Percentiles rank a stretch among this genome's conserved stretches.
These are phyloP conservation scores for Magnolia changhungtana DNA, from an alignment of 164 flowering plant genomes.

Conservation along the genomic window DNA sequence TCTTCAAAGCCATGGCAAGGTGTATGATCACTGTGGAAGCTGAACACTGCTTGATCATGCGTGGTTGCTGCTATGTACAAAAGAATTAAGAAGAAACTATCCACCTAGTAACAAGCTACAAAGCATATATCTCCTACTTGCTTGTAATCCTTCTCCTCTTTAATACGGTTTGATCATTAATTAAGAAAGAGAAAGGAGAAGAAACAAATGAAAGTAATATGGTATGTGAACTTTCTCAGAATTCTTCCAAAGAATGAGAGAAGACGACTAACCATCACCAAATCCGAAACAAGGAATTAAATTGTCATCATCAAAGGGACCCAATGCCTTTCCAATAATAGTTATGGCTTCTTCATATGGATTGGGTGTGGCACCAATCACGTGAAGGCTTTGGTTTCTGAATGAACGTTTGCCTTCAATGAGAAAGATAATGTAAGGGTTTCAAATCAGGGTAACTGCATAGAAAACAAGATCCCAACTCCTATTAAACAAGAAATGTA, in stretches of 20 bases:
- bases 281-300: conserved; percentile 83
- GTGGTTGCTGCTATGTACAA: conserved; percentile 50
- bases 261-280: conserved; percentile 56
- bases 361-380: conserved; percentile 50
- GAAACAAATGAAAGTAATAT: too few species aligned
- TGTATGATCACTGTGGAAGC: conserved; percentile 57
- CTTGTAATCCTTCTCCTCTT: background rate
- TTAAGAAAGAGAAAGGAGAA: background rate
- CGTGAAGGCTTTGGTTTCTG: conserved; percentile 56
- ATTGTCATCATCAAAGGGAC: conserved; percentile 85
- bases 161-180: too few species aligned
- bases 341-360: conserved; percentile 78
- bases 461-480: background rate
- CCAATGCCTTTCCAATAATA: conserved; percentile 66
- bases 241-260: too few species aligned
- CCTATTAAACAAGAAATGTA: background rate
- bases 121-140: background rate
- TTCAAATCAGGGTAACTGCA: background rate
- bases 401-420: conserved; percentile 59
- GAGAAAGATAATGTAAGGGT: conserved; percentile 13
- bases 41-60: conserved; percentile 66
- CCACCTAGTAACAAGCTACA: background rate
- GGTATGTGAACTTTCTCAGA: too few species aligned
- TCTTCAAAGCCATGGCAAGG: conserved; percentile 83
- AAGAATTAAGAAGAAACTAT: background rate